Evolutionary conservation across 106 monocot genomes (phyloP).

Genomic region (Apostasia ramifera): DNA sequence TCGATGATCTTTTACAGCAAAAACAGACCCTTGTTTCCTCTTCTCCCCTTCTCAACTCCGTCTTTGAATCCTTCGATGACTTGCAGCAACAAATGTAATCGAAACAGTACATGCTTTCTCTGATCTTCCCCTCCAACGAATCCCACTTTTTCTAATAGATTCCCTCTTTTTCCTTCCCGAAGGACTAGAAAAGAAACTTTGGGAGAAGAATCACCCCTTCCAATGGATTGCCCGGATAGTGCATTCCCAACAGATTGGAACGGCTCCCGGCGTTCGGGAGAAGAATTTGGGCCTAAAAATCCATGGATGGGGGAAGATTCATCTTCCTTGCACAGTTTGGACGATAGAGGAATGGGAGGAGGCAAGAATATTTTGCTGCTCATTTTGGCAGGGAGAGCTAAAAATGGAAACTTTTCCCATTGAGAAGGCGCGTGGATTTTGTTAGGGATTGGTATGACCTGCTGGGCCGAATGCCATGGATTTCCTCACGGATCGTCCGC

Average conservation of each 20-base stretch:
- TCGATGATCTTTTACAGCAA: neutral
- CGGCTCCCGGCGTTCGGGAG: too few relatives aligned
- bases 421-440: too few relatives aligned
- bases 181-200: neutral
- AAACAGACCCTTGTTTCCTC: neutral
- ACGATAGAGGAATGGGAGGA: neutral
- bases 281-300: neutral
- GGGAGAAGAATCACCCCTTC: too few relatives aligned
- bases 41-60: neutral
- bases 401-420: neutral
- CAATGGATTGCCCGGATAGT: neutral
- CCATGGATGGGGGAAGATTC: neutral
- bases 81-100: neutral
- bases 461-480: too few relatives aligned
- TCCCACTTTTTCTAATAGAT: neutral
- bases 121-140: neutral
- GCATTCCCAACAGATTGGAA: neutral
- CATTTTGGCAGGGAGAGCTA: neutral
- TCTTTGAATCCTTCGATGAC: neutral
- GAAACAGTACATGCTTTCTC: neutral
- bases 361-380: neutral
- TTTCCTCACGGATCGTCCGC: too few relatives aligned
- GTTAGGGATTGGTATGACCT: too few relatives aligned
- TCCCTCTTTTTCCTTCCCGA: neutral
- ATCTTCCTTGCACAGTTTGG: neutral